phyloP scores from a whole-genome alignment of 2,329 filamentous ascomycete genomes.

The Colletotrichum chlorophyti region DNA sequence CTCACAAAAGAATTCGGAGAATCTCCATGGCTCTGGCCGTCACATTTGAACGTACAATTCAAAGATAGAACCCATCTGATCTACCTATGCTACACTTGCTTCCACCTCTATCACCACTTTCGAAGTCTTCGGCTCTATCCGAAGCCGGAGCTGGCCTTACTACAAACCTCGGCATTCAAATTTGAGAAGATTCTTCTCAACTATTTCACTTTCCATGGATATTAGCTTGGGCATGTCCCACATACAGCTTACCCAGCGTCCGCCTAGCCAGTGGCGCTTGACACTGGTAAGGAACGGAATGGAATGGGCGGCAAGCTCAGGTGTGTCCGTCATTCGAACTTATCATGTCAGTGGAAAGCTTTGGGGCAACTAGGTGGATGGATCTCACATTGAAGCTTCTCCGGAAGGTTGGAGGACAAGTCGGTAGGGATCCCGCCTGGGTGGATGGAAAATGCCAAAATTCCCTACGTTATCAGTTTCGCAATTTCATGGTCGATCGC shows the following conservation, averaged over 20 bases:
- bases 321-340: conserved; percentile 29
- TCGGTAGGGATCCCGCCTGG: conserved; percentile 48
- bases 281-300: conserved; percentile 20
- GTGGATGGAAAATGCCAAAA: conserved; percentile 48
- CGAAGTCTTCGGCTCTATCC: neutral
- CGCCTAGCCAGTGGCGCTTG: conserved; percentile 24
- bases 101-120: no score
- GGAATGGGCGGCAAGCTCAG: conserved; percentile 26
- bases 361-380: rapidly evolving
- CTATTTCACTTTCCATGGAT: conserved; percentile 9
- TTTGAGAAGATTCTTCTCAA: conserved; percentile 18
- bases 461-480: conserved; percentile 37
- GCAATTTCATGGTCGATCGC: neutral
- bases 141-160: neutral
- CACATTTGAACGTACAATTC: no score
- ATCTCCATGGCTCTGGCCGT: no score
- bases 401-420: conserved; percentile 23
- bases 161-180: conserved; percentile 26
- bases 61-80: no score
- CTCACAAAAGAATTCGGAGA: no score
- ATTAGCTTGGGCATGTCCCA: conserved; percentile 27
- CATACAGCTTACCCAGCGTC: conserved; percentile 28
- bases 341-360: neutral
- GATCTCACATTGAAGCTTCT: conserved; percentile 21
- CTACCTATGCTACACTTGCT: no score